Conservation (phyloP, 352 stramenopile species). For the Globisporangium cystogenes region DNA sequence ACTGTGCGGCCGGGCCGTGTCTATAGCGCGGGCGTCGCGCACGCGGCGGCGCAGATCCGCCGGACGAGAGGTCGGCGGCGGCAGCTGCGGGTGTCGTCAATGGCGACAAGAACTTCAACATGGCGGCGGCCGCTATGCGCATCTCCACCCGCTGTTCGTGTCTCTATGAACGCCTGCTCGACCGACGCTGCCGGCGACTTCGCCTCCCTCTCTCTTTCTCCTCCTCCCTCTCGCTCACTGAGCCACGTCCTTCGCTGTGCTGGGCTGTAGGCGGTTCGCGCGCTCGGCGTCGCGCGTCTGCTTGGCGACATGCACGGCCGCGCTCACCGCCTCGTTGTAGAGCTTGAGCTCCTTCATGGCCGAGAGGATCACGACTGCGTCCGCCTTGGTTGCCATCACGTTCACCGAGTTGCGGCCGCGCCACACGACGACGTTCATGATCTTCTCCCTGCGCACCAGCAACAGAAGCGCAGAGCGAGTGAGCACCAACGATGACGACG, state of each 20-base stretch:
- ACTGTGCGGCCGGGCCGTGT: no score
- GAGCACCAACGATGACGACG: no score
- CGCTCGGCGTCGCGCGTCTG: conserved; percentile 40
- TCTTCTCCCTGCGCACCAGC: conserved; percentile 37
- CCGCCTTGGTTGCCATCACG: conserved; percentile 80
- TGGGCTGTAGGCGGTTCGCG: conserved; percentile 21
- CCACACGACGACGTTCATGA: conserved; percentile 85
- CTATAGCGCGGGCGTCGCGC: no score
- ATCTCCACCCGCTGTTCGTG: no score
- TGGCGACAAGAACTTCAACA: no score
- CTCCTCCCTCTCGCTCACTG: background rate
- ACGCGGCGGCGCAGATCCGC: no score
- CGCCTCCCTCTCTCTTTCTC: no score
- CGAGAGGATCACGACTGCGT: conserved; percentile 65
- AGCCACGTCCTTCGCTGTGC: background rate
- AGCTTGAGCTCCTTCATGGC: conserved; percentile 85
- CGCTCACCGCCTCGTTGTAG: conserved; percentile 41
- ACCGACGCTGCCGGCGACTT: no score
- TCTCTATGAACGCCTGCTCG: no score
- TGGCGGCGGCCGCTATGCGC: no score
- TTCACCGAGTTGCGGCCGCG: conserved; percentile 84
- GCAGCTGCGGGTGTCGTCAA: no score
- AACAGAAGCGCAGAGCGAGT: background rate
- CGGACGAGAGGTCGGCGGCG: no score
- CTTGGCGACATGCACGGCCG: conserved; percentile 41